Conservation (phyloP, 164 flowering plant species). For the Magnolia sinica region DNA sequence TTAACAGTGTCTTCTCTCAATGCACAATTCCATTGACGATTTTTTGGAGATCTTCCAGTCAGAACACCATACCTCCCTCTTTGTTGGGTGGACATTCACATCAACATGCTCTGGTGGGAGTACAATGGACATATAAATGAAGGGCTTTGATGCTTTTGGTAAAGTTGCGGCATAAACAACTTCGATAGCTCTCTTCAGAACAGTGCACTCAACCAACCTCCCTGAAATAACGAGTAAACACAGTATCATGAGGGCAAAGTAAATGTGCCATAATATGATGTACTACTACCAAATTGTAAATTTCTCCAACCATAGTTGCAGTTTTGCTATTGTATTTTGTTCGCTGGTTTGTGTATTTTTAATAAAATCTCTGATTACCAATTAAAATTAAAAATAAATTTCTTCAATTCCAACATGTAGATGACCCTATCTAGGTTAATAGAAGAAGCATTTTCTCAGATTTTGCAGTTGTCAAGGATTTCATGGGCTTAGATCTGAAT, state of each 20-base stretch:
- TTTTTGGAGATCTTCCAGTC: background rate
- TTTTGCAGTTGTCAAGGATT: too few species aligned
- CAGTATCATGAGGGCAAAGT: background rate
- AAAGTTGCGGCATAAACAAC: slow-evolving; percentile 92
- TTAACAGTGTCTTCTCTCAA: background rate
- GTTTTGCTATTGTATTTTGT: too few species aligned
- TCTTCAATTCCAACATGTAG: too few species aligned
- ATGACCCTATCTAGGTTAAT: too few species aligned
- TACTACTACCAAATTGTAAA: too few species aligned
- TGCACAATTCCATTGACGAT: background rate
- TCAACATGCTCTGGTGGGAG: slow-evolving; percentile 96
- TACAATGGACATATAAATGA: slow-evolving; percentile 82
- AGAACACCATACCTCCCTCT: slow-evolving; percentile 65
- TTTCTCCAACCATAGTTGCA: too few species aligned
- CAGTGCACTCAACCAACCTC: slow-evolving; percentile 87
- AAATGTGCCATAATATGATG: too few species aligned
- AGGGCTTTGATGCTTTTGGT: slow-evolving; percentile 96
- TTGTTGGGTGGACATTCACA: slow-evolving; percentile 95
- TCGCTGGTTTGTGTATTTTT: too few species aligned
- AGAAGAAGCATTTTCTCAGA: too few species aligned
- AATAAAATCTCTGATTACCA: too few species aligned
- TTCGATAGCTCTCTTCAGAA: slow-evolving; percentile 89
- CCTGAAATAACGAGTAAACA: slow-evolving; percentile 38
- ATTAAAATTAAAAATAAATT: too few species aligned
- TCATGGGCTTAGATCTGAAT: too few species aligned